Evolutionary conservation across 176 grass and related monocot species (phyloP).

Genomic region (Oryza brachyantha): DNA sequence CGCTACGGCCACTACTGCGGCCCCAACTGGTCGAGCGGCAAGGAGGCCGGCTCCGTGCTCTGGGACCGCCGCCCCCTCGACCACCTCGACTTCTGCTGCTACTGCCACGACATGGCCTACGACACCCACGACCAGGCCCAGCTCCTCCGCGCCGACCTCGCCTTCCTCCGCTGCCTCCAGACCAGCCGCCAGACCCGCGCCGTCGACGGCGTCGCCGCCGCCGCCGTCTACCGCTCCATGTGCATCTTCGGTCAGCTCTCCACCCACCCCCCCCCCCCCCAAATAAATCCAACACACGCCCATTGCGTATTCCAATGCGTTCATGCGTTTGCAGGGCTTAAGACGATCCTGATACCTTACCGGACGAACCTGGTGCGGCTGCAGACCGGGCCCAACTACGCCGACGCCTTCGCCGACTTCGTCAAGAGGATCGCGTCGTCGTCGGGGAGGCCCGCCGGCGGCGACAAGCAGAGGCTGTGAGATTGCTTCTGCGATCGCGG

Average conservation of each 20-base stretch:
- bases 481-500: not conserved
- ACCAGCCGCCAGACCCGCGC: conserved; percentile 57
- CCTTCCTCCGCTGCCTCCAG: conserved; percentile 90
- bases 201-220: conserved; percentile 54
- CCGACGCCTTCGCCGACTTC: conserved; percentile 53
- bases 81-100: conserved; percentile 97
- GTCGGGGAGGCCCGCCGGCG: conserved; percentile 35
- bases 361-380: conserved; percentile 78
- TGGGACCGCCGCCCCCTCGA: conserved; percentile 86
- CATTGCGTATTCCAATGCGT: not conserved
- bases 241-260: conserved; percentile 65
- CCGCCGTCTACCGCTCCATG: conserved; percentile 76
- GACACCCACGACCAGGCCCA: conserved; percentile 89
- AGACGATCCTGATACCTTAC: conserved; percentile 84
- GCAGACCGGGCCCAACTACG: conserved; percentile 56
- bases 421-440: conserved; percentile 58
- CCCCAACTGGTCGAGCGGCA: conserved; percentile 96
- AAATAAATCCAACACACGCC: no score
- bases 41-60: conserved; percentile 80
- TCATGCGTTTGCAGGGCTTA: conserved; percentile 62
- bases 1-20: conserved; percentile 97
- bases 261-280: not conserved
- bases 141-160: conserved; percentile 85
- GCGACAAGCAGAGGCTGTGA: conserved; percentile 63
- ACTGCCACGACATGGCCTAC: conserved; percentile 98